A percentile compares a stretch with the other conserved stretches of the same genome.
These are phyloP conservation scores for Sonneratia alba DNA, from an alignment of 345 rosid genomes.

Conservation along the genomic window DNA sequence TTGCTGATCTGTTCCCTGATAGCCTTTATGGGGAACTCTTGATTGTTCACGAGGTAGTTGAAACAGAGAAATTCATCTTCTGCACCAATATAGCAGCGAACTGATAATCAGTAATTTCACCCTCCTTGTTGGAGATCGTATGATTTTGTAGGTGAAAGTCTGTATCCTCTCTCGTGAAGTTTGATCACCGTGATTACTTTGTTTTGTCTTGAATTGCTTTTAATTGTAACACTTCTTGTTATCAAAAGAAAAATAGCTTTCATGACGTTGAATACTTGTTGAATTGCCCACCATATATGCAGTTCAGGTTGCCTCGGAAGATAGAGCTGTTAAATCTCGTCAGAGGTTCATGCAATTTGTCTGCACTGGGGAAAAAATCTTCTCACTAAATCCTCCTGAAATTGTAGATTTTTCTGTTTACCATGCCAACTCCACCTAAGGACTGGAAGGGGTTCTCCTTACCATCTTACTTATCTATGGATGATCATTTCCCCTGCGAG, in stretches of 20 bases:
- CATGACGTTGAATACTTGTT: neutral
- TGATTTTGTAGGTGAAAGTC: neutral
- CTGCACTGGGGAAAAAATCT: neutral
- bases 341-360: neutral
- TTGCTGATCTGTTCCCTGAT: constrained; percentile 1
- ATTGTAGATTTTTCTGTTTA: constrained; percentile 5
- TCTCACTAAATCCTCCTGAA: neutral
- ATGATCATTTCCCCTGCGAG: constrained; percentile 14
- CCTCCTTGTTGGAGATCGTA: neutral
- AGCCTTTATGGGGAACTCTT: neutral
- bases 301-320: neutral
- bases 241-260: neutral
- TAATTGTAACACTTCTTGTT: too few relatives aligned
- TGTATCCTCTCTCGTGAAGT: neutral
- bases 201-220: neutral
- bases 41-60: neutral
- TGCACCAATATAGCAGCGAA: neutral
- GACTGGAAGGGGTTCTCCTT: constrained; percentile 21
- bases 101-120: neutral
- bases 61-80: neutral
- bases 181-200: neutral
- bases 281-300: neutral
- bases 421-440: constrained; percentile 26
- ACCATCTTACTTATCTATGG: constrained; percentile 19
- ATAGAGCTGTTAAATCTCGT: neutral